These are phyloP conservation scores for Globisporangium camurandrum DNA, from an alignment of 352 stramenopile genomes.

Conservation along the genomic window DNA sequence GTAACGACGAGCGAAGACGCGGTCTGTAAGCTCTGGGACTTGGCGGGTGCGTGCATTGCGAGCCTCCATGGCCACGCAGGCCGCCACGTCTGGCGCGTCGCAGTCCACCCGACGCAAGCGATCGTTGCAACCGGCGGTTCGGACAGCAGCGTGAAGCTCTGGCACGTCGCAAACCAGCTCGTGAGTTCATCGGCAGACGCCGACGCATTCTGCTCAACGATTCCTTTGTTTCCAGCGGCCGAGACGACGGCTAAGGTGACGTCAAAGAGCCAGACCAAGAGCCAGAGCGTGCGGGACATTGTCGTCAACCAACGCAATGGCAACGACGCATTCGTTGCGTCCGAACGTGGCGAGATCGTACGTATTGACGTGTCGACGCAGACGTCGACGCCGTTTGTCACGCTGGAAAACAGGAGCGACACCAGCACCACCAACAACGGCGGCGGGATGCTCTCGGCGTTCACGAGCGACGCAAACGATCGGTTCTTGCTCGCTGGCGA, in stretches of 20 bases:
- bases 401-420: slow-evolving; percentile 4
- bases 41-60: slow-evolving; percentile 49
- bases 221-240: slow-evolving; percentile 8
- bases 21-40: slow-evolving; percentile 65
- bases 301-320: slow-evolving; percentile 23
- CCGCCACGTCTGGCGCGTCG: slow-evolving; percentile 72
- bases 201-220: slow-evolving; percentile 9
- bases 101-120: slow-evolving; percentile 36
- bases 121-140: slow-evolving; percentile 63
- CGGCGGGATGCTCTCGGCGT: slow-evolving; percentile 34
- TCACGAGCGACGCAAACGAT: slow-evolving; percentile 23
- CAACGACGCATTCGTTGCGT: slow-evolving; percentile 43
- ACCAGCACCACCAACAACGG: neutral
- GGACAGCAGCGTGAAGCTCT: slow-evolving; percentile 78
- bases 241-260: slow-evolving; percentile 5
- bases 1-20: slow-evolving; percentile 75
- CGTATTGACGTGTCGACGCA: slow-evolving; percentile 28
- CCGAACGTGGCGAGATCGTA: slow-evolving; percentile 55
- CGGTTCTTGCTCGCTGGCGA: slow-evolving; percentile 50
- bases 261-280: slow-evolving; percentile 13
- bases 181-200: slow-evolving; percentile 25
- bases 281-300: slow-evolving; percentile 41
- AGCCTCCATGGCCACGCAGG: slow-evolving; percentile 70
- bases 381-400: slow-evolving; percentile 26
- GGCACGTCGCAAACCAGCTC: slow-evolving; percentile 53